phyloP scores from a whole-genome alignment of 257 asterid species.

The Solanum lycopersicoides region DNA sequence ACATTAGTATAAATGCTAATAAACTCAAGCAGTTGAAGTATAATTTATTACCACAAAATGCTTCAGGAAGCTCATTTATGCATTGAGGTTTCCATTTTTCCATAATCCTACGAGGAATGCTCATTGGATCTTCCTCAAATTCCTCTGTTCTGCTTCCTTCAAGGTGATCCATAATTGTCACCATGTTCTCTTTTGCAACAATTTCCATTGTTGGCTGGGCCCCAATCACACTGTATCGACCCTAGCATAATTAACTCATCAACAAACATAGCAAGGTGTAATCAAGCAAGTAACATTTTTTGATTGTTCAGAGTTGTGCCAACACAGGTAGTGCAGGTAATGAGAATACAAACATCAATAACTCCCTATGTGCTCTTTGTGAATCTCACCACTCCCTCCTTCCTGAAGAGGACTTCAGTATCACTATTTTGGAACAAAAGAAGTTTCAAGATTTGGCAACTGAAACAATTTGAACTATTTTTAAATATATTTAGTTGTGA shows the following conservation, averaged over 20 bases:
- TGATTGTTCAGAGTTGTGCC: background rate
- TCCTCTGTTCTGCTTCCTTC: conserved; percentile 44
- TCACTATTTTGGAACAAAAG: background rate
- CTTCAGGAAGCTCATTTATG: conserved; percentile 87
- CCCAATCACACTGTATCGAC: conserved; percentile 87
- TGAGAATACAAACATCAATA: background rate
- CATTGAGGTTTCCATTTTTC: conserved; percentile 89
- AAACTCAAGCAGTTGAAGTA: background rate
- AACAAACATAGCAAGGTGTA: conserved; percentile 13
- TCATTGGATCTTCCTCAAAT: conserved; percentile 89
- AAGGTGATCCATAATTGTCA: conserved; percentile 71
- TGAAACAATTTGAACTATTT: background rate
- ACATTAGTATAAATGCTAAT: background rate
- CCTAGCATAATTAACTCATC: conserved; percentile 41
- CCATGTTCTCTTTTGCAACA: conserved; percentile 80
- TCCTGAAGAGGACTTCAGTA: background rate
- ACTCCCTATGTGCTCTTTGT: background rate
- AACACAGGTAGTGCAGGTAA: background rate
- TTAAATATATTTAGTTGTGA: background rate
- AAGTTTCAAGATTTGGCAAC: background rate
- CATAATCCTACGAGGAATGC: conserved; percentile 70
- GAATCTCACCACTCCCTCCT: background rate
- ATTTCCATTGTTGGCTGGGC: conserved; percentile 97
- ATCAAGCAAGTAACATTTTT: background rate
- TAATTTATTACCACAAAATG: conserved; percentile 70